Evolutionary conservation across 2,329 filamentous ascomycete genomes (phyloP), one percentile per base, ranked within the genome.

Genomic region (Allantophomopsis cytisporea): DNA sequence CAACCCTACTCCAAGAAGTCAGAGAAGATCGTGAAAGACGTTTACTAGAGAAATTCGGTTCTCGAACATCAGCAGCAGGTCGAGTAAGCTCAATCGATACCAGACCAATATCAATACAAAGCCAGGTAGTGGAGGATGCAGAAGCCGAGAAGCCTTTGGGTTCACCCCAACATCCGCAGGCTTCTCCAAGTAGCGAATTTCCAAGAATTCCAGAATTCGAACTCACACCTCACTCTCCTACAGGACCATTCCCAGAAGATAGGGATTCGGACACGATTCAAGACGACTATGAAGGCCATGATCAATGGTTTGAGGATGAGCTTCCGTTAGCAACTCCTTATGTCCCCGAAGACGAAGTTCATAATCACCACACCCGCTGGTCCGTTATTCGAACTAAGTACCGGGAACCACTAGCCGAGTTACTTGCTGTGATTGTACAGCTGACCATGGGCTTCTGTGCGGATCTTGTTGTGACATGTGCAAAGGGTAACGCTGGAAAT

Each of bases 321-420:
- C 43, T 50, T 12, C 47, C 45, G 2, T 16, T 50, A 18, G 39
- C 40, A 11, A 41, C 44, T 31, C 42, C 47, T 5, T 50, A 52
- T 38, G 47, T 48, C 17, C 38, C 41, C 1, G 43, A 47, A 15
- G 48, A 52, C 13, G 49, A 54, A 35, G 43, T 52, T 11, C 49
- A 53, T 36, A 52, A 54, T 39, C 42, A 50, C 2, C 49, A 54
- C 31, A 54, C 49, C 4, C 46, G 45, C 37, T 64, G 69, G 68
- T 60, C 65, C 23, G 57, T 65, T 14, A 60, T 72, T 17, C 62
- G 70, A 16, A 65, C 66, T 0, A 60, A 64, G 30, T 63, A 68
- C 47, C 62, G 66, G 6, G 67, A 72, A 48, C 63, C 65, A 16
- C 54, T 70, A 2, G 68, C 67, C 1, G 68, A 72, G 45, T 62